Conservation (phyloP, 2,329 filamentous ascomycete genomes). For the Aspergillus oerlinghausenensis region DNA sequence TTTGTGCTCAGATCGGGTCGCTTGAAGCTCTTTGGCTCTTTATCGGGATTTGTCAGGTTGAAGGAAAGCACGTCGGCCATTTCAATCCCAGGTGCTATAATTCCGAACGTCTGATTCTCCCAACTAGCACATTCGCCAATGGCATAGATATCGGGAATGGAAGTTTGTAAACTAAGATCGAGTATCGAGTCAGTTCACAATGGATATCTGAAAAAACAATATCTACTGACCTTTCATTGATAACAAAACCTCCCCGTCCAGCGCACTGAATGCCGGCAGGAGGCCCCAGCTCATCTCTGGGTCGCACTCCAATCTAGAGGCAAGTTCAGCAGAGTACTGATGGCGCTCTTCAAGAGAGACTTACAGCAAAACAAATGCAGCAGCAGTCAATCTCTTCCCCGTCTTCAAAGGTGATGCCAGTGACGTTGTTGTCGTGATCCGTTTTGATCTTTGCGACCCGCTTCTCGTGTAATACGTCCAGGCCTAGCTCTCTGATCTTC, state of each 20-base stretch:
- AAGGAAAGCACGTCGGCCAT: slow-evolving; percentile 91
- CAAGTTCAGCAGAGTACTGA: slow-evolving; percentile 1
- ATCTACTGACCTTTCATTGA: slow-evolving; percentile 36
- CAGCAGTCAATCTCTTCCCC: slow-evolving; percentile 72
- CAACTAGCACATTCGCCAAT: slow-evolving; percentile 90
- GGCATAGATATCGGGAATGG: slow-evolving; percentile 69
- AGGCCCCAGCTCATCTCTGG: slow-evolving; percentile 71
- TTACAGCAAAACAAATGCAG: slow-evolving; percentile 75
- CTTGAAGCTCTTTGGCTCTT: slow-evolving; percentile 67
- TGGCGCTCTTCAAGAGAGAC: slow-evolving; percentile 10
- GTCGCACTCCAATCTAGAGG: slow-evolving; percentile 68
- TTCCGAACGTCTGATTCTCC: slow-evolving; percentile 78
- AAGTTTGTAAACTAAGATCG: slow-evolving; percentile 57
- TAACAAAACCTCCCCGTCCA: slow-evolving; percentile 66
- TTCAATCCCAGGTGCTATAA: slow-evolving; percentile 85
- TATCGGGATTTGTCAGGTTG: slow-evolving; percentile 77
- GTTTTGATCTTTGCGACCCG: slow-evolving; percentile 68
- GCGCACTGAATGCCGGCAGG: slow-evolving; percentile 67
- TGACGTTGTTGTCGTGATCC: slow-evolving; percentile 62
- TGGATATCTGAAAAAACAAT: background rate
- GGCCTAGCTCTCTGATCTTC: slow-evolving; percentile 70
- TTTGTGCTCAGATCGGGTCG: slow-evolving; percentile 86
- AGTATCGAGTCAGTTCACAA: background rate
- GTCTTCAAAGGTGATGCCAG: slow-evolving; percentile 74
- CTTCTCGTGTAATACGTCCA: slow-evolving; percentile 76